Conservation (phyloP, 805 yeast species). For the Cyberlindnera nakhonratchasimensis region DNA sequence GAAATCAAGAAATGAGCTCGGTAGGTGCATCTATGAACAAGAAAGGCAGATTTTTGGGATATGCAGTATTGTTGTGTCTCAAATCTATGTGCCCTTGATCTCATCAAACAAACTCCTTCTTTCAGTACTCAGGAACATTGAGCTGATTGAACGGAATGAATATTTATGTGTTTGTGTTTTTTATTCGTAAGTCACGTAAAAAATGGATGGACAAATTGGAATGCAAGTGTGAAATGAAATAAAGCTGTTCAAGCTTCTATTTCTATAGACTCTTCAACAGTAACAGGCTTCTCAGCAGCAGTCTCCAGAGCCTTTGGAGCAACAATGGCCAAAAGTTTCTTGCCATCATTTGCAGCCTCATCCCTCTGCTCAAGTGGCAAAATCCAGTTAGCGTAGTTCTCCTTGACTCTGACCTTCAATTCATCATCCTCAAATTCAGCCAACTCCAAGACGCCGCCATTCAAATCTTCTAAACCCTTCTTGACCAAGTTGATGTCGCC, state of each 20-base stretch:
- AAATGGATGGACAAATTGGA: too few species aligned
- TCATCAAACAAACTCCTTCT: too few species aligned
- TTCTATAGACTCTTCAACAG: conserved; percentile 11
- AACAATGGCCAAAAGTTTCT: conserved; percentile 22
- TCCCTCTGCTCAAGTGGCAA: conserved; percentile 50
- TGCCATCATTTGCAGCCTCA: conserved; percentile 44
- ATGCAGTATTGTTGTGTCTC: not conserved
- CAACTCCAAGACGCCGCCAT: conserved; percentile 35
- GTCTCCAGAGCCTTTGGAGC: conserved; percentile 21
- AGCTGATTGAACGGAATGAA: too few species aligned
- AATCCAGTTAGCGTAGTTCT: conserved; percentile 65
- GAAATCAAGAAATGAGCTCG: too few species aligned
- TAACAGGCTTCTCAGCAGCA: conserved; percentile 22
- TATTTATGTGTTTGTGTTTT: too few species aligned
- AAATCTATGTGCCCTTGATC: too few species aligned
- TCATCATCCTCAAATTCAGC: conserved; percentile 40
- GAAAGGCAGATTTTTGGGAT: not conserved
- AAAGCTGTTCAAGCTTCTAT: not conserved
- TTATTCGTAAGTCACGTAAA: conserved; percentile 1
- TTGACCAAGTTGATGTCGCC: conserved; percentile 51
- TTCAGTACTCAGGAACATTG: too few species aligned
- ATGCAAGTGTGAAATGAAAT: not conserved
- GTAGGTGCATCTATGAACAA: not conserved
- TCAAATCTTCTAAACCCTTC: conserved; percentile 51
- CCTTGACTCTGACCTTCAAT: conserved; percentile 56